A percentile compares a stretch with the other conserved stretches of the same genome.
phyloP scores from a whole-genome alignment of 768 basidiomycete genomes.

The Mycena floridula region DNA sequence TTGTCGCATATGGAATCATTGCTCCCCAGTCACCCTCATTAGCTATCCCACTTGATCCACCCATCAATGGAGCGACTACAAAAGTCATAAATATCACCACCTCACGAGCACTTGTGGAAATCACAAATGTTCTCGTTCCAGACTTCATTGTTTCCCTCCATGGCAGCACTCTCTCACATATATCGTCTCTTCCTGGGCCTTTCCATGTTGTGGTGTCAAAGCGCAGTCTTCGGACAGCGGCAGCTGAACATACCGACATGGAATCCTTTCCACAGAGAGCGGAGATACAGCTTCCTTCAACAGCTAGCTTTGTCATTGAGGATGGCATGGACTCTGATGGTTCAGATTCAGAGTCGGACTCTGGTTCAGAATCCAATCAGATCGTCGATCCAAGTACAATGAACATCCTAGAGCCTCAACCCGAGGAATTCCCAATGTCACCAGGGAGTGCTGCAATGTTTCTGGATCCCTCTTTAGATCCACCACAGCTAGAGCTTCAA shows the following conservation, averaged over 20 bases:
- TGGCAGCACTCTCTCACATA: conserved; percentile 7
- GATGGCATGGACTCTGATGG: background rate
- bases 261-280: background rate
- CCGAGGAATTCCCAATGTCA: conserved; percentile 2
- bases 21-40: background rate
- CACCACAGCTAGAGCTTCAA: background rate
- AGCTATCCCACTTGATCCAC: background rate
- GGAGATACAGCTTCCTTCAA: background rate
- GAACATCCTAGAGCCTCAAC: background rate
- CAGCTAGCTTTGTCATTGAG: background rate
- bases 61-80: background rate
- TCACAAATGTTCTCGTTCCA: conserved; percentile 7
- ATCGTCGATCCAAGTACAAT: too few species aligned
- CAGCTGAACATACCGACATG: background rate
- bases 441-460: background rate
- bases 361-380: background rate
- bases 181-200: background rate
- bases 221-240: conserved; percentile 8
- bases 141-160: conserved; percentile 7
- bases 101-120: conserved; percentile 8
- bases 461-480: background rate
- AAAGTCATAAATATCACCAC: conserved; percentile 2
- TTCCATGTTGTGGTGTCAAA: conserved; percentile 7
- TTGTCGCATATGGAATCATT: conserved; percentile 6
- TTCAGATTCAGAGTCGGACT: background rate